Evolutionary conservation across 2,329 filamentous ascomycete genomes (phyloP), one percentile per base, ranked within the genome.

Genomic region (Pseudonectria foliicola): DNA sequence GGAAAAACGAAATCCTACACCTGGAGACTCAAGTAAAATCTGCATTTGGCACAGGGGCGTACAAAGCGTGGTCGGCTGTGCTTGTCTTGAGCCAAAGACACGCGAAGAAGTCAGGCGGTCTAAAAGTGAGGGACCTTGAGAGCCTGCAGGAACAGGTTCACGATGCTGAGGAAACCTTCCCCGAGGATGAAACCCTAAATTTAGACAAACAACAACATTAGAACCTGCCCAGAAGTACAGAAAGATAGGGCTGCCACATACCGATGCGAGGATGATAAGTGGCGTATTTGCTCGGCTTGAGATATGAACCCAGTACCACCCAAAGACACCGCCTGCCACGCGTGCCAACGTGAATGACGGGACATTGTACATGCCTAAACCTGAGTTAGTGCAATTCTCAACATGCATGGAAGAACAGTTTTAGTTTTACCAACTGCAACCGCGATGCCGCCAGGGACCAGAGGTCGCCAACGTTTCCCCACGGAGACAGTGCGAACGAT

Each of bases 321-420:
- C 80, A 18, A 74, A 48, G 7, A 77, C 31, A 0, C 92, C 92
- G 3, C 92, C 92, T 8, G 86, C 77, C 0, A 87, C 85, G 42
- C 92, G 71, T 1, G 92, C 89, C 25, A 98, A 67, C 0, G 92
- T 98, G 56, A 98, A 98, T 0, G 87, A 94, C 0, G 92, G 92
- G 1, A 90, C 87, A 52, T 96, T 98, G 63, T 96, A 98, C 79
- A 98, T 98, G 31, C 92, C 83, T 82, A 37, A 23, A 31, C n/a
- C 7, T 30, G 18, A 27, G 27, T 30, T 31, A 53, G 35, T 52
- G 39, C 33, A 26, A 26, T 25, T 33, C 16, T 25, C 14, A 13
- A n/a, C 13, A 8, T 28, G 6, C 10, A 8, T 30, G 16, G 10
- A 1, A 24, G 24, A 12, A 16, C 7, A 15, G n/a, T n/a, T n/a